Percentiles rank a stretch among this genome's conserved stretches.
Evolutionary conservation across 495 filamentous ascomycete species (phyloP).

Genomic region (Talaromyces adpressus): DNA sequence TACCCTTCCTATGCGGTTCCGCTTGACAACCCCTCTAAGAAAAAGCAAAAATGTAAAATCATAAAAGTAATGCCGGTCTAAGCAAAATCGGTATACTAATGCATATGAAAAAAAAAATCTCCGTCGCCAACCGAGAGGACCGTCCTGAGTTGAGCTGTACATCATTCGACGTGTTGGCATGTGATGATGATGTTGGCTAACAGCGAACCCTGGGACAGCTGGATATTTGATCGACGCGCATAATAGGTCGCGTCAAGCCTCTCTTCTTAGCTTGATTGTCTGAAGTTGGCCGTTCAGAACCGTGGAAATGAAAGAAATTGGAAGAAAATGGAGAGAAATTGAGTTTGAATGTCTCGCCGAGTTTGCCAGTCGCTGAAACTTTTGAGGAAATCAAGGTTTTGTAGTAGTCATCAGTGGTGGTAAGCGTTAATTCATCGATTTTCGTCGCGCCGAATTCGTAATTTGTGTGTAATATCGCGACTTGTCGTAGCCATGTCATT

Average conservation of each 20-base stretch:
- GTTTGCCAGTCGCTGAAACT: not conserved
- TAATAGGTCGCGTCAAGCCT: not conserved
- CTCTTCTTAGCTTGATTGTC: not conserved
- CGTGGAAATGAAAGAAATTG: not conserved
- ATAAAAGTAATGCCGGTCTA: not conserved
- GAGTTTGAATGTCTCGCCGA: not conserved
- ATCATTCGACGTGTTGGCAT: constrained; percentile 1
- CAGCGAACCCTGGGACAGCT: not conserved
- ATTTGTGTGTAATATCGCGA: not conserved
- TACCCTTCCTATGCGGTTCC: no score
- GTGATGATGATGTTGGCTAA: constrained; percentile 1
- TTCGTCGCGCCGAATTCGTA: not conserved
- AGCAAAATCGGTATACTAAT: not conserved
- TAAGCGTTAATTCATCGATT: not conserved
- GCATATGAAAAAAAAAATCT: not conserved
- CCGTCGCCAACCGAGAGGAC: not conserved
- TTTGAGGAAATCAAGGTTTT: not conserved
- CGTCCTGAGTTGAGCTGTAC: not conserved
- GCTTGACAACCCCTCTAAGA: not conserved
- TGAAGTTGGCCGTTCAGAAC: not conserved
- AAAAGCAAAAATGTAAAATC: not conserved
- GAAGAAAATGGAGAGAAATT: not conserved
- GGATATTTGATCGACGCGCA: not conserved
- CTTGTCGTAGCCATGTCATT: not conserved
- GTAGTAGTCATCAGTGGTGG: not conserved